Base-by-base conservation (phyloP, 768 basidiomycete species). In the Tricholoma bakamatsutake region DNA sequence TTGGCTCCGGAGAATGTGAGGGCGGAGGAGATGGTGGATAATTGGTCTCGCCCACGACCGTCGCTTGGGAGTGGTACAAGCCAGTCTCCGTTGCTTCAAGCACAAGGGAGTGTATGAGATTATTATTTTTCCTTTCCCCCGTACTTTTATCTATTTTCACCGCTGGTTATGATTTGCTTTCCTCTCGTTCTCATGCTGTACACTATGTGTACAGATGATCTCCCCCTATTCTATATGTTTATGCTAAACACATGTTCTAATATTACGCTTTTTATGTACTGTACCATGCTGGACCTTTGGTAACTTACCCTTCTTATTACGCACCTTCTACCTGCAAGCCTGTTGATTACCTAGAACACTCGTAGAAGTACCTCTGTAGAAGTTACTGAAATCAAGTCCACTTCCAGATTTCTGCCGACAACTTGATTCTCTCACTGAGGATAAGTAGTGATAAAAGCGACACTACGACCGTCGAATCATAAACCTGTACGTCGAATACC, bases 401-500 rank as follows among this genome's bases (percentile, higher is more conserved):
- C 35, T 37, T 37, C 35, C 35, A 6, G 13, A 13, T 31, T 31
- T 4, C 8, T 31, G 35, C 35, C 3, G 2, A 35, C 39, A 40
- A 17, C 18, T 24, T 24, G 21, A 24, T 3, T 24, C 21, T 24
- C 21, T 24, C 21, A 3, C 21, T 24, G 2, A 24, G 21, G 21
- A 24, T 24, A 24, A 24, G 21, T 3, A 24, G 21, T 24, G 3
- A 24, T 24, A 24, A 24, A 24, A 24, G 21, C 21, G 21, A 24
- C 21, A 24, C 21, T 11, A 21, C 18, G 49, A 62, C 13, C 73
- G 72, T 53, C 74, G 68, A 45, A 83, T 75, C 86, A 91, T 87
- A 64, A 91, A 83, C 49, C 79, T 82, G 67, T 91, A 90, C 5
- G 90, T 86, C 28, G 84, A 81, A 67, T 87, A 90, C 2, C 87